A percentile compares a stretch with the other conserved stretches of the same genome.
Conservation (phyloP, 495 filamentous ascomycete species). For the Xylaria telfairii region DNA sequence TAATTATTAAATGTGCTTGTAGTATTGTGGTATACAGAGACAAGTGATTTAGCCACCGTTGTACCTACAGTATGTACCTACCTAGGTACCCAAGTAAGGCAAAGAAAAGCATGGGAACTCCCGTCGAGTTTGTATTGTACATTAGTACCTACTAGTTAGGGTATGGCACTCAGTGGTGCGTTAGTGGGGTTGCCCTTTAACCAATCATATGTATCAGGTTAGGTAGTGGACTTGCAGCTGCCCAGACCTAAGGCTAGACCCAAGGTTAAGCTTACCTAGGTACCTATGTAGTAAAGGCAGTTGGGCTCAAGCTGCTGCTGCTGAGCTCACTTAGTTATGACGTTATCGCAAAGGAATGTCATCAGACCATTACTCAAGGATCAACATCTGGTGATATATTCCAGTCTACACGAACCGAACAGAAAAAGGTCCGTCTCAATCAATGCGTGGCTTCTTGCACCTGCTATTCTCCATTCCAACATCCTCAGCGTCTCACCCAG, state of each 20-base stretch:
- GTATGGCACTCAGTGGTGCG: background rate
- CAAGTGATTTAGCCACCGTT: background rate
- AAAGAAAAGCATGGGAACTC: no score
- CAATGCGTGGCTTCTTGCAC: background rate
- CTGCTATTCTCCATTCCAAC: background rate
- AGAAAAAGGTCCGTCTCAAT: background rate
- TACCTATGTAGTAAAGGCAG: background rate
- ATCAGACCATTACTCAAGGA: background rate
- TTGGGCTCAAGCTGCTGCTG: background rate
- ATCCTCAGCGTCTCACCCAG: background rate
- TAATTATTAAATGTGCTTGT: background rate
- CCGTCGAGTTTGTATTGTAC: background rate
- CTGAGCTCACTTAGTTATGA: constrained; percentile 15
- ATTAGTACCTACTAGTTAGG: no score
- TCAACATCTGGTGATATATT: constrained; percentile 1
- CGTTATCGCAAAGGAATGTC: constrained; percentile 5
- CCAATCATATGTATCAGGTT: background rate
- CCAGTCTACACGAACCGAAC: background rate
- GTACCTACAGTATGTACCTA: no score
- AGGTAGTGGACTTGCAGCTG: background rate
- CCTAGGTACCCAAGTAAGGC: no score
- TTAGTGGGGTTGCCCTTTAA: constrained; percentile 6
- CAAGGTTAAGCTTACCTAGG: background rate
- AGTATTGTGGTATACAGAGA: background rate
- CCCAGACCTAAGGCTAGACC: background rate